Conservation (phyloP, 495 filamentous ascomycete species). For the Xylaria bambusicola region DNA sequence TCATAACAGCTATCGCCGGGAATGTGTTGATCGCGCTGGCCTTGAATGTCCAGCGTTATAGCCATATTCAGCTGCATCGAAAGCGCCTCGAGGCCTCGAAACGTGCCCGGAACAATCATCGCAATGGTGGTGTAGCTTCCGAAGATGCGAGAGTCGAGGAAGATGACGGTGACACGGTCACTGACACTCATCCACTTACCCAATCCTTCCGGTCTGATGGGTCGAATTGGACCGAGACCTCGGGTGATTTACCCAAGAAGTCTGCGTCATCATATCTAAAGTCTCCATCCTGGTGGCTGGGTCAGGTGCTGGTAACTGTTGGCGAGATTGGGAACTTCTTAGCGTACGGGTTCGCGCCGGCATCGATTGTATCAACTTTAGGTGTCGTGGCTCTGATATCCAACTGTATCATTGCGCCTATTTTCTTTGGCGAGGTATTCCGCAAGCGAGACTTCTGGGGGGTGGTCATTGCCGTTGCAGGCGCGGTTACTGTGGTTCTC, state of each 20-base stretch:
- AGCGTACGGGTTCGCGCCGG: constrained; percentile 97
- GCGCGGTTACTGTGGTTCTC: constrained; percentile 90
- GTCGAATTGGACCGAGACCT: constrained; percentile 39
- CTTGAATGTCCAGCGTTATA: constrained; percentile 95
- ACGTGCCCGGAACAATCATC: constrained; percentile 34
- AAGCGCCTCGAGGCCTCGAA: constrained; percentile 36
- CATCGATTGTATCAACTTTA: constrained; percentile 94
- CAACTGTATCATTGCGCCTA: constrained; percentile 93
- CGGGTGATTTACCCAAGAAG: constrained; percentile 41
- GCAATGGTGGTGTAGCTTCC: constrained; percentile 27
- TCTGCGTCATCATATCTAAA: constrained; percentile 64
- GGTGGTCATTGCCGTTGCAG: constrained; percentile 78
- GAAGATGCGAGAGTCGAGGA: constrained; percentile 21
- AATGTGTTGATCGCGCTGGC: constrained; percentile 93
- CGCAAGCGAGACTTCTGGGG: constrained; percentile 84
- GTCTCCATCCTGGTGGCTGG: constrained; percentile 94
- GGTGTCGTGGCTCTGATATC: constrained; percentile 94
- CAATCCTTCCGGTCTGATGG: constrained; percentile 47
- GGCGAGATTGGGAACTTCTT: constrained; percentile 96
- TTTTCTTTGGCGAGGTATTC: constrained; percentile 87
- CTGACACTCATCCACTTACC: constrained; percentile 52
- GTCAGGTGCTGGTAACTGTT: constrained; percentile 86
- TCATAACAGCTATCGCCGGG: constrained; percentile 84
- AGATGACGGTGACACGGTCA: constrained; percentile 32
- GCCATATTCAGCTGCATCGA: constrained; percentile 74